A percentile compares a stretch with the other conserved stretches of the same genome.
Evolutionary conservation across 1,284 basidiomycete genomes (phyloP).

Genomic region (Chalciporus piperatoides): DNA sequence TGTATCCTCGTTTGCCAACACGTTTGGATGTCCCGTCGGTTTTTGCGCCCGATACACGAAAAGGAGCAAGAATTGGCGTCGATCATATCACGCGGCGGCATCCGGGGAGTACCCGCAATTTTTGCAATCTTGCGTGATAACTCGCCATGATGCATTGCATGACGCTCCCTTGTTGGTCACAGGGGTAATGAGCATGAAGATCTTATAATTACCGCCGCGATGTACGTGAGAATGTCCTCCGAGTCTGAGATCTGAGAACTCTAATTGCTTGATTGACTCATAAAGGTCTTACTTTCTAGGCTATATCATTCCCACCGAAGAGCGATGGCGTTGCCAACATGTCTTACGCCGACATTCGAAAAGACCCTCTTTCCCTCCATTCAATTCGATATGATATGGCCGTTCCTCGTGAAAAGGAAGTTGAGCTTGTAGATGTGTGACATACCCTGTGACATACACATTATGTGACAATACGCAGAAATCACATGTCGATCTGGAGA

Average conservation of each 20-base stretch:
- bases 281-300: neutral
- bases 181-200: neutral
- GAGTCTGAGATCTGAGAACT: no score
- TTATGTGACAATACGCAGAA: constrained; percentile 5
- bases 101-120: neutral
- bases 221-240: neutral
- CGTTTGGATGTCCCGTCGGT: no score
- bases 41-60: neutral
- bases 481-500: constrained; percentile 24
- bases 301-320: neutral
- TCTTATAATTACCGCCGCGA: no score
- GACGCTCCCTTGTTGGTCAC: neutral
- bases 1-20: neutral
- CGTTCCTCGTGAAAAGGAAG: constrained; percentile 11
- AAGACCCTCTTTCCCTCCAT: neutral
- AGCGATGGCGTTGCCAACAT: neutral
- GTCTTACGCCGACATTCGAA: no score
- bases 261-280: neutral
- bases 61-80: neutral
- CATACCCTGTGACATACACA: constrained; percentile 23
- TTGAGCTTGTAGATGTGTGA: constrained; percentile 13
- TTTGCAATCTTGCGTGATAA: neutral
- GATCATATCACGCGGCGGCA: neutral
- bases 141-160: no score
- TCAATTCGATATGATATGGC: neutral